phyloP scores from a whole-genome alignment of 495 filamentous ascomycete species.

The Penicillium pulvis region DNA sequence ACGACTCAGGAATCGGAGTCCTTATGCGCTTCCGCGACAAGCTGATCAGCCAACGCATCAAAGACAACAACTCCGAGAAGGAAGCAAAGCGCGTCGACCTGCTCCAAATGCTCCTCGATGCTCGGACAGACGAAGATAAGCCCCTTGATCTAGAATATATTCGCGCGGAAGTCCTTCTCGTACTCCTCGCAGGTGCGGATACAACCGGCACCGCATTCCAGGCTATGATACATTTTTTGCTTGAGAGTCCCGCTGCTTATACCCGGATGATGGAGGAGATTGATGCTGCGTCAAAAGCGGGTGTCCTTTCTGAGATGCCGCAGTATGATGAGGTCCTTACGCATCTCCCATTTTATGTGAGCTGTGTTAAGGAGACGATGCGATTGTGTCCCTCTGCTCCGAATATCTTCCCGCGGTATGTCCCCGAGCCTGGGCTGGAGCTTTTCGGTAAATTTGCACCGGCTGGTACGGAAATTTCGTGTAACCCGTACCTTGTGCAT shows the following conservation, averaged over 20 bases:
- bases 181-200: constrained; percentile 65
- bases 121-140: constrained; percentile 47
- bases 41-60: constrained; percentile 43
- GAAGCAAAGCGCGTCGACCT: constrained; percentile 29
- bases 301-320: constrained; percentile 37
- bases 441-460: constrained; percentile 57
- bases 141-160: constrained; percentile 52
- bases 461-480: constrained; percentile 58
- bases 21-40: constrained; percentile 54
- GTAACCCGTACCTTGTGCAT: constrained; percentile 56
- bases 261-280: constrained; percentile 59
- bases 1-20: constrained; percentile 47
- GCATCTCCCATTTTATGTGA: constrained; percentile 49
- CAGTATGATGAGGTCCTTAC: constrained; percentile 48
- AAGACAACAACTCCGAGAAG: constrained; percentile 30
- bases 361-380: constrained; percentile 54
- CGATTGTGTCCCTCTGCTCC: constrained; percentile 56
- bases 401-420: constrained; percentile 49
- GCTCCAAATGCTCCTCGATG: constrained; percentile 44
- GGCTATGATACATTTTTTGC: constrained; percentile 54
- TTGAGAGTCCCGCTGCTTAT: constrained; percentile 49
- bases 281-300: constrained; percentile 45
- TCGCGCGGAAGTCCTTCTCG: constrained; percentile 55
- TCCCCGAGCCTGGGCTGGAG: constrained; percentile 53
- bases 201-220: constrained; percentile 61